phyloP scores from a whole-genome alignment of 129 eudicot genomes.

The Daucus carota region DH1_v3.0 NC_030383.2:60477001-60477500 shows the following conservation, averaged over 20 bases:
- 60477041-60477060: conserved; percentile 80
- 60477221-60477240: conserved; percentile 57
- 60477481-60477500: conserved; percentile 86
- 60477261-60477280: conserved; percentile 82
- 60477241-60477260: conserved; percentile 98
- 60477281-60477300: conserved; percentile 83
- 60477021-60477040: conserved; percentile 83
- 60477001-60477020: conserved; percentile 81
- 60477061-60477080: conserved; percentile 89
- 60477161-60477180: conserved; percentile 81
- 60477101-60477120: conserved; percentile 52
- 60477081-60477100: conserved; percentile 72
- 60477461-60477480: conserved; percentile 79
- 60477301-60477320: conserved; percentile 59
- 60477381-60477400: conserved; percentile 88
- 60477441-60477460: conserved; percentile 76
- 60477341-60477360: conserved; percentile 75
- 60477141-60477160: conserved; percentile 89
- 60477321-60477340: conserved; percentile 66
- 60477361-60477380: conserved; percentile 91
- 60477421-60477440: conserved; percentile 72
- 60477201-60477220: conserved; percentile 77
- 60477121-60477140: conserved; percentile 90
- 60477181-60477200: conserved; percentile 71
- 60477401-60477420: conserved; percentile 67